phyloP scores from a whole-genome alignment of 179 eudicot genomes.

The Beta corolliflora region DNA sequence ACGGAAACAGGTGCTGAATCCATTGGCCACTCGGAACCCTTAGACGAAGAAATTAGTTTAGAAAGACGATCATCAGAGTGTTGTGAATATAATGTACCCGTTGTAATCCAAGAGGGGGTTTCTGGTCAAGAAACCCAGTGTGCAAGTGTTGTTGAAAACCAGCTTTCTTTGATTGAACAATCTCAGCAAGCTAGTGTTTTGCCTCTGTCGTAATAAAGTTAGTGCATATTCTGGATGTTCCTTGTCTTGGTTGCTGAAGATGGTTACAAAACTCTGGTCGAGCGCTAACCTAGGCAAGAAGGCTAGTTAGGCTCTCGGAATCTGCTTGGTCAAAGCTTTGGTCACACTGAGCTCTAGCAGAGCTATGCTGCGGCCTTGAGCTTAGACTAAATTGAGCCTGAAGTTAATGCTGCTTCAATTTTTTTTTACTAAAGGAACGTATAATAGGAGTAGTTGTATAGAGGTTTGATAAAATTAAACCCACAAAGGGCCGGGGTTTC shows the following conservation, averaged over 20 bases:
- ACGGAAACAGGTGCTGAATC: slow-evolving; percentile 16
- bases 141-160: slow-evolving; percentile 31
- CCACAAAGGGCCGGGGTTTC: too few species aligned
- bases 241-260: background rate
- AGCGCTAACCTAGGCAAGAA: background rate
- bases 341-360: background rate
- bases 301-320: background rate
- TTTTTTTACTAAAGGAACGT: too few species aligned
- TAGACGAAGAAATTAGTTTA: slow-evolving; percentile 7
- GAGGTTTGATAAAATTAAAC: too few species aligned
- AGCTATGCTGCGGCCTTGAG: background rate
- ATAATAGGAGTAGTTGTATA: too few species aligned
- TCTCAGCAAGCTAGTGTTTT: slow-evolving; percentile 36
- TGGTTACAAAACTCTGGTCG: background rate
- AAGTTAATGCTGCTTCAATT: too few species aligned
- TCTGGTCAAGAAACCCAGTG: slow-evolving; percentile 17
- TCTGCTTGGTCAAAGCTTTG: background rate
- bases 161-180: slow-evolving; percentile 29
- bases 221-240: background rate
- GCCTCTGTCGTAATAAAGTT: slow-evolving; percentile 18
- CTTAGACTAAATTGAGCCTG: background rate
- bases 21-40: background rate
- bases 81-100: slow-evolving; percentile 25
- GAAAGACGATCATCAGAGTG: background rate
- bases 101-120: slow-evolving; percentile 18